phyloP scores from a whole-genome alignment of 1,139 yeast species.

The Pichia sp. region DNA sequence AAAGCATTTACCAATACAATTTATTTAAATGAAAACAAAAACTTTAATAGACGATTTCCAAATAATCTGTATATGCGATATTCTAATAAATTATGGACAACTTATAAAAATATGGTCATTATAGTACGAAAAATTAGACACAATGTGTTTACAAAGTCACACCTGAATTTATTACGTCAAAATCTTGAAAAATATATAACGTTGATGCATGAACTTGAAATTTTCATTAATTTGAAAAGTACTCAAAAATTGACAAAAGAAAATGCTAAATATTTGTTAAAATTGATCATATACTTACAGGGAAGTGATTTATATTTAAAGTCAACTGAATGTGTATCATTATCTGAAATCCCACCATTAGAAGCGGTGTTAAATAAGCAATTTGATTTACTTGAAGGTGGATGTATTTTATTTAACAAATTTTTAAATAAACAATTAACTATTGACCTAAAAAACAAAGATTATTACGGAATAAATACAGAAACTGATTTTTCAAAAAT shows the following conservation, averaged over 20 bases:
- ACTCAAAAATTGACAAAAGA: conserved; percentile 1
- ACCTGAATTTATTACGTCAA: conserved; percentile 1
- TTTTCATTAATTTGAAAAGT: background rate
- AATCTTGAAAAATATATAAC: conserved; percentile 6
- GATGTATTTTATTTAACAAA: conserved; percentile 10
- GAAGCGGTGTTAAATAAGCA: conserved; percentile 6
- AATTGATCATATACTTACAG: conserved; percentile 2
- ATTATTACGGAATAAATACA: background rate
- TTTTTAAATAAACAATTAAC: conserved; percentile 4
- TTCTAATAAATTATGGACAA: background rate
- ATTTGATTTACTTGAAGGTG: conserved; percentile 10
- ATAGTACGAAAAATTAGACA: background rate
- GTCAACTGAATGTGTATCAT: background rate
- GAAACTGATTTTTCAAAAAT: background rate
- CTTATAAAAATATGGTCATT: background rate
- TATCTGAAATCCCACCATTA: conserved; percentile 4
- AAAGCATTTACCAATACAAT: conserved; percentile 4
- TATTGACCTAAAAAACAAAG: conserved; percentile 1
- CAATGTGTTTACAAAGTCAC: background rate
- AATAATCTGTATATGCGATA: conserved; percentile 5
- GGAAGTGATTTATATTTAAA: background rate
- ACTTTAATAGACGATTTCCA: conserved; percentile 12
- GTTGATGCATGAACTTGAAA: conserved; percentile 4
- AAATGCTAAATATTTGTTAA: conserved; percentile 3
- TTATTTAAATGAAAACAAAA: conserved; percentile 9